These are phyloP conservation scores for Vinca minor DNA, from an alignment of 257 asterid species.

Conservation along the genomic window DNA sequence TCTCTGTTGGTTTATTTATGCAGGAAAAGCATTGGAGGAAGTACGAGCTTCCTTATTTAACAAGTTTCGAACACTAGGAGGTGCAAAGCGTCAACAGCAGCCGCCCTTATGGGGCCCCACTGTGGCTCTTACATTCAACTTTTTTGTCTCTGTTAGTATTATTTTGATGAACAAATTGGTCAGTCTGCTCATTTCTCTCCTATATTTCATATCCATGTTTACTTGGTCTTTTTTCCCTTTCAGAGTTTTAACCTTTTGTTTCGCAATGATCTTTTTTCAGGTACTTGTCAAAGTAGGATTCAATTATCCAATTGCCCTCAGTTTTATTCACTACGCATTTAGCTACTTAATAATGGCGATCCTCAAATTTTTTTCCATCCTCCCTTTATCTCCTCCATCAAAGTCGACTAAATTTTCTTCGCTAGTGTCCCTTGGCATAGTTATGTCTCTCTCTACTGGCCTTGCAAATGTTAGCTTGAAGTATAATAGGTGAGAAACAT, in stretches of 20 bases:
- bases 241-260: constrained; percentile 11
- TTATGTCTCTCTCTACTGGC: constrained; percentile 98
- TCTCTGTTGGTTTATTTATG: not conserved
- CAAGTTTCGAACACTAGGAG: constrained; percentile 43
- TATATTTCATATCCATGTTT: not conserved
- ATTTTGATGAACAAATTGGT: constrained; percentile 96
- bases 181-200: constrained; percentile 12
- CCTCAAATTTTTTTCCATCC: constrained; percentile 60
- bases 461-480: constrained; percentile 97
- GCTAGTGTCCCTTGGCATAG: constrained; percentile 85
- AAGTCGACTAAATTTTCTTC: constrained; percentile 66
- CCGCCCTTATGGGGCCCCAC: constrained; percentile 67
- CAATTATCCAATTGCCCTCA: constrained; percentile 82
- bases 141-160: constrained; percentile 78
- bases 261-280: constrained; percentile 32
- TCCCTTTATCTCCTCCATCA: constrained; percentile 70
- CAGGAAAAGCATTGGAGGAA: constrained; percentile 91
- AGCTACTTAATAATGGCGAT: constrained; percentile 92
- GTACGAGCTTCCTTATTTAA: constrained; percentile 67
- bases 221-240: not conserved
- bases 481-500: constrained; percentile 64
- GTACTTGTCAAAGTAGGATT: constrained; percentile 87
- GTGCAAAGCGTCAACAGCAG: constrained; percentile 70
- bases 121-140: constrained; percentile 78
- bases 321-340: constrained; percentile 78